Conservation (phyloP, 805 yeast genomes). For the Wickerhamomyces chambardii region DNA sequence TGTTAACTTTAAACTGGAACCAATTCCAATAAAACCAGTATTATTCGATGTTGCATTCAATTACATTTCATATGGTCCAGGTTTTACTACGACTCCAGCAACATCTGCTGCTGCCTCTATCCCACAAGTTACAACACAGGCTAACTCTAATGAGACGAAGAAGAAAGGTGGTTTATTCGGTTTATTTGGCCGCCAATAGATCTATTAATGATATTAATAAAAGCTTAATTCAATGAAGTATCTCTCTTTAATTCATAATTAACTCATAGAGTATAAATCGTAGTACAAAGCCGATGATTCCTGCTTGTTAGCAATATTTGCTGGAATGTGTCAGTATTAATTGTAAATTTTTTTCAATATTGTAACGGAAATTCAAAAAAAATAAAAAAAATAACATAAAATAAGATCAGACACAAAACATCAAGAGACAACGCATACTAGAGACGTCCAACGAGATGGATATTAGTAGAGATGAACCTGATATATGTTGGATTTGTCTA, state of each 20-base stretch:
- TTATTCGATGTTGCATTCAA: constrained; percentile 87
- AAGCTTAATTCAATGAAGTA: too few relatives aligned
- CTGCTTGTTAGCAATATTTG: too few relatives aligned
- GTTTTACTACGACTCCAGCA: constrained; percentile 8
- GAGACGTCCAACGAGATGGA: too few relatives aligned
- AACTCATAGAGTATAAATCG: too few relatives aligned
- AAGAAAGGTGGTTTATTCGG: constrained; percentile 70
- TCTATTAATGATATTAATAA: not conserved
- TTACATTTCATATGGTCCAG: constrained; percentile 46
- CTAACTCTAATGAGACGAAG: constrained; percentile 10
- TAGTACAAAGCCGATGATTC: too few relatives aligned
- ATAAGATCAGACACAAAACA: too few relatives aligned
- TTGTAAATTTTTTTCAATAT: too few relatives aligned
- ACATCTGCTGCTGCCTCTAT: constrained; percentile 3
- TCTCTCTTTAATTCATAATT: too few relatives aligned
- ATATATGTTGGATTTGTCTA: constrained; percentile 12
- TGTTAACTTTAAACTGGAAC: constrained; percentile 26
- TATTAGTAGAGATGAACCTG: not conserved
- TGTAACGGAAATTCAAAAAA: too few relatives aligned
- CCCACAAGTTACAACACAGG: not conserved
- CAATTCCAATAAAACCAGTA: constrained; percentile 79
- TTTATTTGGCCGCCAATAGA: constrained; percentile 44
- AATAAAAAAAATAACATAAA: too few relatives aligned
- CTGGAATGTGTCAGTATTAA: too few relatives aligned
- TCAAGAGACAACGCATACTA: too few relatives aligned